Base-by-base conservation (phyloP, 306 rosid genomes). In the Lagenaria siceraria region DNA sequence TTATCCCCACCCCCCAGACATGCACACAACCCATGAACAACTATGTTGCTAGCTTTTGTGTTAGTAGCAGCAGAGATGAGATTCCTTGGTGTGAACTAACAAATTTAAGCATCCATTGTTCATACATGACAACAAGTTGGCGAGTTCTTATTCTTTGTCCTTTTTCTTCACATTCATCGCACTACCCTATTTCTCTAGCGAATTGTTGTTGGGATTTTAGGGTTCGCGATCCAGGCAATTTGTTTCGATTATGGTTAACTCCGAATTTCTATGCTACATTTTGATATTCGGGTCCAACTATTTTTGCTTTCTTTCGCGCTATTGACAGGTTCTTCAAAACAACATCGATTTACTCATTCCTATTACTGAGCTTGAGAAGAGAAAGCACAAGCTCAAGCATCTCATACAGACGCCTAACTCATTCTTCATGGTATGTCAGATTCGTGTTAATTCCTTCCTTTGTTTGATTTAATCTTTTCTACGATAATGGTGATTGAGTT, bases 311-410 rank as follows among this genome's bases (percentile, higher is more conserved):
- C 19, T n/a, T n/a, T n/a, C n/a, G n/a, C n/a, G n/a, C n/a, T n/a
- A n/a, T n/a, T n/a, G n/a, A n/a, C n/a, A n/a, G 88, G 90, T 87
- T 82, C 90, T 87, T 35, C 86, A 83, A 78, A 87, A 87, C 77
- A 86, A 87, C 60, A 85, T 87, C 58, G 90, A 85, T 83, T 73
- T 87, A 83, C 88, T 87, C 55, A 86, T 85, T 60, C 90, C 88
- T 21, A 86, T 88, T 11, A 85, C 84, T 36, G 90, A 87, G 51
- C 81, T 83, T 6, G 90, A 87, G 85, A 87, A 87, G 85, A 85
- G 59, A 80, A 87, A 87, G 84, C 90, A 87, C 84, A 87, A 87
- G 85, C 90, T 87, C 71, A 87, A 87, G 88, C 84, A 88, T 62
- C 90, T 87, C 17, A 85, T 87, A 71, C 90, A 87, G 70, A 79